Conservation (phyloP, 208 protist genomes). For the Tetramitus jugosus region DNA sequence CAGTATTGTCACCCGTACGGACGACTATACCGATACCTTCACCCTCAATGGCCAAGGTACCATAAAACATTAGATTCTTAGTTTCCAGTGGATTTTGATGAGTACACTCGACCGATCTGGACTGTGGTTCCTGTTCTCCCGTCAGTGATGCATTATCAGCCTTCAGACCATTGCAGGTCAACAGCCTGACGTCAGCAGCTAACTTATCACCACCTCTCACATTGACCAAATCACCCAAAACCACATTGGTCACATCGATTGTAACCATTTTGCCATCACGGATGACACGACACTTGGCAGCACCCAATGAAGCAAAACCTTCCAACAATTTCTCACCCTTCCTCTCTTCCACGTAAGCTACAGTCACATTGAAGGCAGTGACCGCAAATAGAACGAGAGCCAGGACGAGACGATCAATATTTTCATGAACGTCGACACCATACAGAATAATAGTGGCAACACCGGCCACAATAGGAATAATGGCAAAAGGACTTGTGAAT, state of each 20-base stretch:
- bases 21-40: constrained; percentile 77
- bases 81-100: constrained; percentile 40
- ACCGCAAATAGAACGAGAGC: constrained; percentile 50
- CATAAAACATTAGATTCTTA: constrained; percentile 66
- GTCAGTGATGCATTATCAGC: constrained; percentile 61
- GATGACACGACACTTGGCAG: background rate
- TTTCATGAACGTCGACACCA: constrained; percentile 5
- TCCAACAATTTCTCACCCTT: constrained; percentile 45
- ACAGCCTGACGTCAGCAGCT: constrained; percentile 58
- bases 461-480: constrained; percentile 41
- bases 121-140: constrained; percentile 56
- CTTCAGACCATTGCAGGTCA: constrained; percentile 45
- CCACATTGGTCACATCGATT: constrained; percentile 30
- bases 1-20: constrained; percentile 71
- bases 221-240: constrained; percentile 63
- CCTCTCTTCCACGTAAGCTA: constrained; percentile 56
- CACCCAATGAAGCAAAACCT: constrained; percentile 36
- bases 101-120: constrained; percentile 29
- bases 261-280: constrained; percentile 26
- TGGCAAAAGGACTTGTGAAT: constrained; percentile 47
- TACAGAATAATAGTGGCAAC: constrained; percentile 51
- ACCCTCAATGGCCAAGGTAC: constrained; percentile 80
- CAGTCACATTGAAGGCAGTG: constrained; percentile 52
- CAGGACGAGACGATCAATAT: constrained; percentile 25
- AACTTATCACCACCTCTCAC: constrained; percentile 57